phyloP scores from a whole-genome alignment of 495 filamentous ascomycete species.

The Hypomontagnella submonticulosa region DNA sequence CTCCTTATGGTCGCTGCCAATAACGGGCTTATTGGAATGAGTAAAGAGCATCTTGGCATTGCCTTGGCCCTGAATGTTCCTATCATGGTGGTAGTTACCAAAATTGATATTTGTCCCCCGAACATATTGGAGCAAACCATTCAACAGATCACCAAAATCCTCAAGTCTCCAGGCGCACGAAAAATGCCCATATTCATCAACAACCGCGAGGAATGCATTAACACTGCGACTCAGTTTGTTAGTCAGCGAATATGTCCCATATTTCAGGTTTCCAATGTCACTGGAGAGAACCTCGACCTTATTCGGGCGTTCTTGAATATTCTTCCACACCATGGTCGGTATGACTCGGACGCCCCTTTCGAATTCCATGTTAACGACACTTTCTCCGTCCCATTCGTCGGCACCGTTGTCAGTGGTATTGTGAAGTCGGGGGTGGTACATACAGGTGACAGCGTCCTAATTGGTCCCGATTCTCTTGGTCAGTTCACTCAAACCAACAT shows the following conservation, averaged over 20 bases:
- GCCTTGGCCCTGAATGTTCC: constrained; percentile 95
- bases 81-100: constrained; percentile 97
- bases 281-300: constrained; percentile 80
- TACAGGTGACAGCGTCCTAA: constrained; percentile 85
- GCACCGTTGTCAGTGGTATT: constrained; percentile 94
- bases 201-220: constrained; percentile 87
- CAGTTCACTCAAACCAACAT: constrained; percentile 92
- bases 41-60: constrained; percentile 96
- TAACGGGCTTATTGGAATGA: constrained; percentile 97
- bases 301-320: constrained; percentile 96
- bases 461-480: constrained; percentile 92
- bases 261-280: constrained; percentile 98
- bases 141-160: constrained; percentile 87
- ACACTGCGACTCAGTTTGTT: constrained; percentile 96
- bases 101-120: constrained; percentile 98
- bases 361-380: constrained; percentile 98
- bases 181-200: constrained; percentile 99
- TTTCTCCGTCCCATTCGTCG: constrained; percentile 98
- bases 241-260: constrained; percentile 95
- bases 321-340: constrained; percentile 92
- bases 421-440: constrained; percentile 90
- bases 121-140: constrained; percentile 95
- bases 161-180: constrained; percentile 91
- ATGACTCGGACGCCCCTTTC: constrained; percentile 86
- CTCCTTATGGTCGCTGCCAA: constrained; percentile 98